Conservation (phyloP, 371 early-diverging fungal genomes). For the Lichtheimia hyalospora region DNA sequence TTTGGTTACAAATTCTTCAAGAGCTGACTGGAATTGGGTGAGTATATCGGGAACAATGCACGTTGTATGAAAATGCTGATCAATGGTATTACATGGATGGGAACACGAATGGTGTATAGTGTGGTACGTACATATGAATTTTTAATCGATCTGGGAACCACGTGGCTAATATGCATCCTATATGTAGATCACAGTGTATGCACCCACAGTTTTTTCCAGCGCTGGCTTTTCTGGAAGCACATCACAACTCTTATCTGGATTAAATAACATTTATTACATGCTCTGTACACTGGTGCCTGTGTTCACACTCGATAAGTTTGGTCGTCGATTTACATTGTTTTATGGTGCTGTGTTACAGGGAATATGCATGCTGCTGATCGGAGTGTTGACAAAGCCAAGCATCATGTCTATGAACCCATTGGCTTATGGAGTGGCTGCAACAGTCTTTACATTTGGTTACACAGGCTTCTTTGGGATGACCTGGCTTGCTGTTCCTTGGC, state of each 20-base stretch:
- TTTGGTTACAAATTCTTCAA: conserved; percentile 45
- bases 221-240: conserved; percentile 33
- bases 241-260: conserved; percentile 37
- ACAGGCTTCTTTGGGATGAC: conserved; percentile 46
- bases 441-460: conserved; percentile 39
- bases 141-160: neutral
- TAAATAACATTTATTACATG: conserved; percentile 41
- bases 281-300: conserved; percentile 33
- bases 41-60: neutral
- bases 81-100: too few species aligned
- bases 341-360: conserved; percentile 40
- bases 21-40: conserved; percentile 39
- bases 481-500: conserved; percentile 44
- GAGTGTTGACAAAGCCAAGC: conserved; percentile 32
- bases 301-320: conserved; percentile 36
- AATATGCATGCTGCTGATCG: conserved; percentile 30
- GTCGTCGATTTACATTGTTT: conserved; percentile 32
- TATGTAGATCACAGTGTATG: conserved; percentile 38
- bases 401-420: conserved; percentile 26
- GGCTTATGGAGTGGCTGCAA: conserved; percentile 36
- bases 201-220: conserved; percentile 30
- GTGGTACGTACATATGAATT: too few species aligned
- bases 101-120: neutral
- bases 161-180: neutral
- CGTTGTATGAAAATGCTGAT: too few species aligned